phyloP scores from a whole-genome alignment of 148 eudicot species.

The Pharnaceum exiguum region DNA sequence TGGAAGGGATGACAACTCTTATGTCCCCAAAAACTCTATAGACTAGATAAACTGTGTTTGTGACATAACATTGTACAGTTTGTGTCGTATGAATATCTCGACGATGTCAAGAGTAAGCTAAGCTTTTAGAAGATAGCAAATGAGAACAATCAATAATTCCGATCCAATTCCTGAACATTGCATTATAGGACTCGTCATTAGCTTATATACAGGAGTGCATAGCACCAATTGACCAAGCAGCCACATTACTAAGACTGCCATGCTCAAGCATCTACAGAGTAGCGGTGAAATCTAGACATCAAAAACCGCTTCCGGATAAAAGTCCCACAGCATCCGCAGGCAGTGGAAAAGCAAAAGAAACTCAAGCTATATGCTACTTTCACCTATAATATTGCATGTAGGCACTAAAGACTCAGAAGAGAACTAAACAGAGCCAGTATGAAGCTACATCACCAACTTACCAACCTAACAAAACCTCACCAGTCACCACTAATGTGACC shows the following conservation, averaged over 20 bases:
- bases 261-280: not conserved
- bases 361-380: not conserved
- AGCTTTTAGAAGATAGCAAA: not conserved
- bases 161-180: not conserved
- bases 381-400: not conserved
- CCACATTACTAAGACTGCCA: slow-evolving; percentile 7
- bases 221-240: slow-evolving; percentile 6
- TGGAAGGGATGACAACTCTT: not conserved
- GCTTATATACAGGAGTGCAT: slow-evolving; percentile 17
- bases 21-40: slow-evolving; percentile 7
- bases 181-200: slow-evolving; percentile 9
- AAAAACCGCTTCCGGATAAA: not conserved
- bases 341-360: slow-evolving; percentile 4
- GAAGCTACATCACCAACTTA: not conserved
- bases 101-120: not conserved
- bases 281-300: not conserved
- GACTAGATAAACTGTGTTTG: not conserved
- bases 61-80: not conserved
- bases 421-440: slow-evolving; percentile 2
- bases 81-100: not conserved
- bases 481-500: not conserved
- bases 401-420: not conserved
- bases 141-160: not conserved
- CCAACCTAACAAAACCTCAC: slow-evolving; percentile 4
- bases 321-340: not conserved